Base-by-base conservation (phyloP, 1,284 basidiomycete species). In the Cryptococcus neoformans region DNA sequence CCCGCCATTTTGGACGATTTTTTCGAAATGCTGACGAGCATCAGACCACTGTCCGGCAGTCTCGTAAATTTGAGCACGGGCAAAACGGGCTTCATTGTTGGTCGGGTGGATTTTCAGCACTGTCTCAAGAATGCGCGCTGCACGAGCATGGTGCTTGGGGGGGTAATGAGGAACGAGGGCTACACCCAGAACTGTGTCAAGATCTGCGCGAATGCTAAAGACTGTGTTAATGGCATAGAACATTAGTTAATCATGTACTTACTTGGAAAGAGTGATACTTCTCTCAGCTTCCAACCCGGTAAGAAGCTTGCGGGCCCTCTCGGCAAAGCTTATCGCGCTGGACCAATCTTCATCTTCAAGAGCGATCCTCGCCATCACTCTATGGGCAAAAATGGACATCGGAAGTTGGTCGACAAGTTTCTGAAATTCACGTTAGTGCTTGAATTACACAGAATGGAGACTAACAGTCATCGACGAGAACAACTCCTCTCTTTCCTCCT, bases 111-210 rank as follows among this genome's bases (percentile, higher is more conserved):
- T 73, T 1, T 79, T 65, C 4, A 98, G 82, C 4, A 94, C 82
- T 2, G 85, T 83, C 39, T 90, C 84, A 34, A 95, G 80, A 6
- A 95, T 81, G 11, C 83, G 79, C 36, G 87, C 78, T 1, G 95
- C 94, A 46, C 87, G 85, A 11, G 80, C 67, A 72, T 99, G 95
- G 67, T 97, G 87, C 68, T 93, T 92, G 0, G 95, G 95, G 9
- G 94, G 86, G 74, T 86, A 90, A 53, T 89, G 81, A 64, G 96
- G 88, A 1, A 93, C 89, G 14, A 96, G 81, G 3, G 90, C 87
- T 0, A 76, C 64, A 44, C 72, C 76, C 11, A 78, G 64, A 1
- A 62, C 64, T 2, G 72, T 70, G 37, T 78, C 76, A 10, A 78
- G 58, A 0, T 74, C 72, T 1, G 63, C 53, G 37, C 62, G 63